A percentile compares a stretch with the other conserved stretches of the same genome.
These are phyloP conservation scores for Diaporthe sp. DNA, from an alignment of 2,329 filamentous ascomycete species.

Conservation along the genomic window DNA sequence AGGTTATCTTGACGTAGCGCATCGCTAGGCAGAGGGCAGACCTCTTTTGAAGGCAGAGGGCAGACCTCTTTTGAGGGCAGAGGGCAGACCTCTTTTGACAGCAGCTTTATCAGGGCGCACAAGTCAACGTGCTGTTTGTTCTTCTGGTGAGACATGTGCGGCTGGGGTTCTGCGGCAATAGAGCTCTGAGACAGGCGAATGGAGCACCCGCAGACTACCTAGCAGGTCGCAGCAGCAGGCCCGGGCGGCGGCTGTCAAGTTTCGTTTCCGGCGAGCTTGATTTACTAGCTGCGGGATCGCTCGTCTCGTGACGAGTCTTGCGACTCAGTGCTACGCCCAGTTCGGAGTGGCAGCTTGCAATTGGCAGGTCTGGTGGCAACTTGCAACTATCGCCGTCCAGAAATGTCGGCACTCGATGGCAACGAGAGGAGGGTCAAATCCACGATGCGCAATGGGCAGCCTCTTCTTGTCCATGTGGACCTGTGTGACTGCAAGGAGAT, in stretches of 20 bases:
- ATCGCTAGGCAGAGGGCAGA: neutral
- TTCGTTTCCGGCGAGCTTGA: slow-evolving; percentile 18
- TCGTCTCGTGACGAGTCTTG: slow-evolving; percentile 8
- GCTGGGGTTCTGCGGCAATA: neutral
- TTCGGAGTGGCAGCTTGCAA: neutral
- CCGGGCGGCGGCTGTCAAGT: slow-evolving; percentile 5
- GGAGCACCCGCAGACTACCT: neutral
- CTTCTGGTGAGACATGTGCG: slow-evolving; percentile 5
- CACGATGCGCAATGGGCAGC: neutral
- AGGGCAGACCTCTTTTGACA: neutral
- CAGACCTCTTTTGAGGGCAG: no score
- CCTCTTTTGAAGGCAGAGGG: neutral
- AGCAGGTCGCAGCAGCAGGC: slow-evolving; percentile 1
- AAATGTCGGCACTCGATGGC: neutral
- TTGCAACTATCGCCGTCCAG: slow-evolving; percentile 4
- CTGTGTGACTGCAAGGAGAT: neutral
- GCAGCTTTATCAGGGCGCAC: neutral
- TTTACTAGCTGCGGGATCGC: neutral
- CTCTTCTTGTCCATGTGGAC: neutral
- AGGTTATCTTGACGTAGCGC: slow-evolving; percentile 2
- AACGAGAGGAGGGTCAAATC: neutral
- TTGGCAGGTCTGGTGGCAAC: neutral
- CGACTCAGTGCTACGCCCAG: neutral
- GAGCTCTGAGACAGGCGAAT: slow-evolving; percentile 6
- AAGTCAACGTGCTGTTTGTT: slow-evolving; percentile 3